These are phyloP conservation scores for Fraxinus pennsylvanica DNA, from an alignment of 257 asterid species.

Conservation along the genomic window DNA sequence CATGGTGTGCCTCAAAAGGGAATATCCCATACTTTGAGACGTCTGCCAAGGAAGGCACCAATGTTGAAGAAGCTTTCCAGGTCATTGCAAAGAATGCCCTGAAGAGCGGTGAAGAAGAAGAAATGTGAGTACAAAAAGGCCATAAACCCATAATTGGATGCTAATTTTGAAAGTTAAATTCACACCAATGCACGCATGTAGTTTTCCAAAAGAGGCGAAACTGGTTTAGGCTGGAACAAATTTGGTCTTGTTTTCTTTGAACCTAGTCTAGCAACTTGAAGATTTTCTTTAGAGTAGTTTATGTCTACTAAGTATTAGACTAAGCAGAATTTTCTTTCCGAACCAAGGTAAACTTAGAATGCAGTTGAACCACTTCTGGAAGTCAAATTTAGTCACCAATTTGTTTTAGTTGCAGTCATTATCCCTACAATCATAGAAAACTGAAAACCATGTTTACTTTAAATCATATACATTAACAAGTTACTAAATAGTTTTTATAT, in stretches of 20 bases:
- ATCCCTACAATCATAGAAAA: background rate
- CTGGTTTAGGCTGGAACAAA: background rate
- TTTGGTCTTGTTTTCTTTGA: background rate
- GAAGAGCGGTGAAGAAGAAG: conserved; percentile 91
- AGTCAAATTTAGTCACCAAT: background rate
- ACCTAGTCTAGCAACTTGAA: background rate
- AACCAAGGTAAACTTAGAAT: background rate
- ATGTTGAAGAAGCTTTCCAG: conserved; percentile 96
- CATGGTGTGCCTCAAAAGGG: conserved; percentile 98
- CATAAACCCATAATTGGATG: background rate
- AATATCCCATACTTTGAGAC: conserved; percentile 97
- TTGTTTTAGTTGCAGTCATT: background rate
- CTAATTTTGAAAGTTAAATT: background rate
- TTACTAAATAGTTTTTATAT: background rate
- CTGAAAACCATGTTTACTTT: background rate
- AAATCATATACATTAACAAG: background rate
- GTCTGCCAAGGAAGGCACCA: conserved; percentile 95
- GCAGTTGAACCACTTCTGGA: background rate
- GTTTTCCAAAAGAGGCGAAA: background rate
- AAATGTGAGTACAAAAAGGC: conserved; percentile 62
- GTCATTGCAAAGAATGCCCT: conserved; percentile 92
- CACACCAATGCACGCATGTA: background rate
- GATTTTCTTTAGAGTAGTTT: background rate
- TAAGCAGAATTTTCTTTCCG: background rate
- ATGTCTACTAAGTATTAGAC: background rate